Evolutionary conservation across 2,329 filamentous ascomycete genomes (phyloP).

Genomic region (Phyllosticta citriasiana): DNA sequence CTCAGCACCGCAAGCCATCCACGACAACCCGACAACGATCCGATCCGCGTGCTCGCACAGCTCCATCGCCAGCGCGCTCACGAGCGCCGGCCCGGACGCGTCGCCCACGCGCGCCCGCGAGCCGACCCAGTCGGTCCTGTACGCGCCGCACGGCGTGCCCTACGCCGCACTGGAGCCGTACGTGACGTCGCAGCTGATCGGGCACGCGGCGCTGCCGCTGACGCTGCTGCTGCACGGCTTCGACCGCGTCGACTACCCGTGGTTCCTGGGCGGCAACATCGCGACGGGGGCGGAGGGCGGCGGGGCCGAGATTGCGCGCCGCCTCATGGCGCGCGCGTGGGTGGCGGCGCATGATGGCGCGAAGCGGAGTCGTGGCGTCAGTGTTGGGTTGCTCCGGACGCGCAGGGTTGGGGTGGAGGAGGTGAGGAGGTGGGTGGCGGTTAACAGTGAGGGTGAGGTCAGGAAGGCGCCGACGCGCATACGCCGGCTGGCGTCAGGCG

Average conservation of each 20-base stretch:
- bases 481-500: not conserved
- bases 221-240: constrained; percentile 57
- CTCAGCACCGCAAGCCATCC: constrained; percentile 23
- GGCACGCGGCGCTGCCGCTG: constrained; percentile 49
- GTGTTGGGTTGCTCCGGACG: constrained; percentile 42
- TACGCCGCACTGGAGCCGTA: constrained; percentile 47
- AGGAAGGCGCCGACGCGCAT: constrained; percentile 2
- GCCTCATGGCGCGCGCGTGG: constrained; percentile 47
- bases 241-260: constrained; percentile 48
- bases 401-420: constrained; percentile 37
- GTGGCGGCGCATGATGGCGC: constrained; percentile 52
- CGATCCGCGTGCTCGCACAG: not conserved
- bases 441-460: constrained; percentile 12
- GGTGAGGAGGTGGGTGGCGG: constrained; percentile 30
- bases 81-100: not conserved
- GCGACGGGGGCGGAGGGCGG: constrained; percentile 44
- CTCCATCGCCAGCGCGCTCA: not conserved
- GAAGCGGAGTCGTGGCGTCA: constrained; percentile 46
- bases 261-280: constrained; percentile 52
- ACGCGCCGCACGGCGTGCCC: constrained; percentile 53
- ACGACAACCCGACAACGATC: constrained; percentile 11
- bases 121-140: constrained; percentile 50
- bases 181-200: constrained; percentile 45
- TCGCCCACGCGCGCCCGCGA: constrained; percentile 18
- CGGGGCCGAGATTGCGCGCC: constrained; percentile 47